Percentiles rank a stretch among this genome's conserved stretches.
Conservation (phyloP, 2,329 filamentous ascomycete genomes). For the Alternaria tenuissima region DNA sequence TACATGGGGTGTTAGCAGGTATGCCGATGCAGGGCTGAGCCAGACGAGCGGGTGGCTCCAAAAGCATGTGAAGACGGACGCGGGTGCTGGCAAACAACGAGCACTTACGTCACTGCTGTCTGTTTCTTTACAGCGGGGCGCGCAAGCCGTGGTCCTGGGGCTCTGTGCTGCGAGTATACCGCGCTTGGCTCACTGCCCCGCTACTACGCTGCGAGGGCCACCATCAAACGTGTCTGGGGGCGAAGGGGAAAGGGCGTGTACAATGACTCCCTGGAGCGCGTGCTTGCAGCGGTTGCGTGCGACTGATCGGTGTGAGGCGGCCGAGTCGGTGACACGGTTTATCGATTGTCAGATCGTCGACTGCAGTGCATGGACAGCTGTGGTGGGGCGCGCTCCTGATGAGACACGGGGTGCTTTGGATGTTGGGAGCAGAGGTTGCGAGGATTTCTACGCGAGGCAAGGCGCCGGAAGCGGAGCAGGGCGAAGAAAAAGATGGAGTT, state of each 20-base stretch:
- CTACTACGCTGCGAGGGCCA: conserved; percentile 21
- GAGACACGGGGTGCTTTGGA: background rate
- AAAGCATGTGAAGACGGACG: conserved; percentile 10
- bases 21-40: conserved; percentile 14
- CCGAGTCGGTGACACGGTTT: conserved; percentile 3
- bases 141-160: conserved; percentile 19
- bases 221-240: conserved; percentile 16
- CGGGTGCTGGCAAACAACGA: conserved; percentile 2
- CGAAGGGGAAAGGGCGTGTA: background rate
- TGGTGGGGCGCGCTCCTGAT: conserved; percentile 8
- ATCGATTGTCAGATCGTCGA: conserved; percentile 14
- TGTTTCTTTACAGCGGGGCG: conserved; percentile 14
- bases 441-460: background rate
- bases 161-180: conserved; percentile 6
- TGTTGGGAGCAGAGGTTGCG: background rate
- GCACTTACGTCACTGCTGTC: conserved; percentile 20
- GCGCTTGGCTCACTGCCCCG: conserved; percentile 25
- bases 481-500: conserved; percentile 6
- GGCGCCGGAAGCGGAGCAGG: background rate
- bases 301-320: conserved; percentile 13
- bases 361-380: conserved; percentile 13
- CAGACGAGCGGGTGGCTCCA: conserved; percentile 1
- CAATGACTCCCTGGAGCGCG: background rate
- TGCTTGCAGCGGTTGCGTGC: background rate
- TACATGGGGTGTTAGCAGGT: conserved; percentile 15